Conservation (phyloP, 805 yeast genomes). For the Zygosaccharomyces gambellarensis region DNA sequence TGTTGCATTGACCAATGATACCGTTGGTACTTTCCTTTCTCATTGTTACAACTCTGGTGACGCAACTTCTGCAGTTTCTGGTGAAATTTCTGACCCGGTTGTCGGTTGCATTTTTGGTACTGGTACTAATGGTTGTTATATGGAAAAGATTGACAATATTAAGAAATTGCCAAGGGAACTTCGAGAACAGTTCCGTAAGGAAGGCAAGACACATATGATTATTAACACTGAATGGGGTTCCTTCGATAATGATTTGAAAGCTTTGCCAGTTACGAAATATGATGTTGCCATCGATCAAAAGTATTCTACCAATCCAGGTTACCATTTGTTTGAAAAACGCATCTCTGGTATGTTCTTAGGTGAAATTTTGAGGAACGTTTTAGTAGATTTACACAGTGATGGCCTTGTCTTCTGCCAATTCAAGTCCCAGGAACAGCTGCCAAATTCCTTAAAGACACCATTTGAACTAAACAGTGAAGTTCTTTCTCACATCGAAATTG, state of each 20-base stretch:
- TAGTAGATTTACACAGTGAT: slow-evolving; percentile 61
- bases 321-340: slow-evolving; percentile 88
- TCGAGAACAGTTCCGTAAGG: slow-evolving; percentile 35
- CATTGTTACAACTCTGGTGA: slow-evolving; percentile 67
- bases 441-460: slow-evolving; percentile 65
- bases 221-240: slow-evolving; percentile 98
- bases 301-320: slow-evolving; percentile 74
- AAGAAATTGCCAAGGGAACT: slow-evolving; percentile 58
- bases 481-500: slow-evolving; percentile 82
- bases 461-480: slow-evolving; percentile 79
- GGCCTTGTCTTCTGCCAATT: slow-evolving; percentile 57
- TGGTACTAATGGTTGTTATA: slow-evolving; percentile 95
- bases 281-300: slow-evolving; percentile 65
- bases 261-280: slow-evolving; percentile 73
- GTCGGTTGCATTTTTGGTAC: slow-evolving; percentile 95
- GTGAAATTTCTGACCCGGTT: slow-evolving; percentile 67
- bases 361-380: slow-evolving; percentile 71
- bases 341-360: slow-evolving; percentile 92
- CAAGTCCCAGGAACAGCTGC: slow-evolving; percentile 37
- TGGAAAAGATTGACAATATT: slow-evolving; percentile 69
- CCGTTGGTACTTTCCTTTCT: slow-evolving; percentile 88
- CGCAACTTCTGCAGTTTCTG: slow-evolving; percentile 42
- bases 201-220: slow-evolving; percentile 67
- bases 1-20: slow-evolving; percentile 90
- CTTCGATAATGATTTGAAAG: slow-evolving; percentile 75